Evolutionary conservation across 2,329 filamentous ascomycete species (phyloP).

Genomic region (Botrytis aclada): DNA sequence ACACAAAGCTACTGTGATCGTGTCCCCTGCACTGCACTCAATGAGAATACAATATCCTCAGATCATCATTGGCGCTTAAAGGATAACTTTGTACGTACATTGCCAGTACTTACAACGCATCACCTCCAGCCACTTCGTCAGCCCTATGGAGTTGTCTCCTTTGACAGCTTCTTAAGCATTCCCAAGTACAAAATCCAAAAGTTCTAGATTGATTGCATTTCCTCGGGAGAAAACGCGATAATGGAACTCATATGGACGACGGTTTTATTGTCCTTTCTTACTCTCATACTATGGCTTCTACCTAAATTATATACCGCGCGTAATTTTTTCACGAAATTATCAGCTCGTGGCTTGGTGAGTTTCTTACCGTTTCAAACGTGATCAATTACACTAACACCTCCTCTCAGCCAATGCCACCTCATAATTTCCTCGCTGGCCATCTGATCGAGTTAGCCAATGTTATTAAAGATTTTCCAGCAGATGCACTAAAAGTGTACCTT

Average conservation of each 20-base stretch:
- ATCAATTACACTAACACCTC: background rate
- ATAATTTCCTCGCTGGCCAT: conserved; percentile 23
- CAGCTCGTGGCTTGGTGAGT: conserved; percentile 10
- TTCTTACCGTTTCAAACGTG: background rate
- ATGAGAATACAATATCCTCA: background rate
- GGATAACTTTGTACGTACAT: background rate
- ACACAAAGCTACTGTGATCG: background rate
- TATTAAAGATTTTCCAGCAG: conserved; percentile 18
- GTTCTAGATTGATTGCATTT: background rate
- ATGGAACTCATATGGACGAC: background rate
- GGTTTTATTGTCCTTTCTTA: background rate
- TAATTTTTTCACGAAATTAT: background rate
- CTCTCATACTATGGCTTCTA: background rate
- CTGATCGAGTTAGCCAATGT: conserved; percentile 21
- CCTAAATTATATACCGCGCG: background rate
- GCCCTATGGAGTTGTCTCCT: background rate
- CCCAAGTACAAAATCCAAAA: background rate
- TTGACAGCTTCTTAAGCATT: background rate
- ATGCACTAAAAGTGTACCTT: conserved; percentile 24
- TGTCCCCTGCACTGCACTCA: background rate
- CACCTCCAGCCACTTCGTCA: background rate
- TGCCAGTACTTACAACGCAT: background rate
- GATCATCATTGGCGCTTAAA: background rate
- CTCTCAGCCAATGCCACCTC: conserved; percentile 25
- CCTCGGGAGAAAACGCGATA: background rate